Evolutionary conservation across 306 rosid genomes (phyloP).

Genomic region (Prunus padus): DNA sequence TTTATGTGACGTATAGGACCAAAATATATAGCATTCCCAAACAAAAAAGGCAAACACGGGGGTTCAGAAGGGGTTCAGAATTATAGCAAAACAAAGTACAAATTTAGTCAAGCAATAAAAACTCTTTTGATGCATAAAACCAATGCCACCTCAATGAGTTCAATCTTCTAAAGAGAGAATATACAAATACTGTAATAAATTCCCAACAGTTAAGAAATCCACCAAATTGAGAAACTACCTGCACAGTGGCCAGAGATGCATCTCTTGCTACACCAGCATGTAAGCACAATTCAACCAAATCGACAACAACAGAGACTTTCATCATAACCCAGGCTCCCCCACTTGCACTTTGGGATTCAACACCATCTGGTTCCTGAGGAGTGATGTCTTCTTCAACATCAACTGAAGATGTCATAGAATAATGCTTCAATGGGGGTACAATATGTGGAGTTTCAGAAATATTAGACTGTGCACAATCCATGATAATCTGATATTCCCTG

Average conservation of each 20-base stretch:
- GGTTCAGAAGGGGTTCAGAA: neutral
- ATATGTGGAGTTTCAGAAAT: constrained; percentile 72
- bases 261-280: constrained; percentile 67
- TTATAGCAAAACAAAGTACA: neutral
- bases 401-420: constrained; percentile 34
- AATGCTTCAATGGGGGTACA: constrained; percentile 56
- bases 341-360: constrained; percentile 39
- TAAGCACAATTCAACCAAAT: constrained; percentile 77
- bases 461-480: constrained; percentile 87
- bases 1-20: neutral
- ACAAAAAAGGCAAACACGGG: neutral
- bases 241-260: constrained; percentile 85
- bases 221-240: constrained; percentile 43
- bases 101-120: neutral
- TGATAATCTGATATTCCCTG: constrained; percentile 79
- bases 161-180: neutral
- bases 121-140: neutral
- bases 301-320: constrained; percentile 59
- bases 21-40: neutral
- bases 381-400: constrained; percentile 39
- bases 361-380: constrained; percentile 36
- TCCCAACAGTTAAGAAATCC: neutral
- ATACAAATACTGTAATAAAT: neutral
- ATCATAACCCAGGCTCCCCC: constrained; percentile 49
- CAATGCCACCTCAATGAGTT: neutral